Base-by-base conservation (phyloP, 345 rosid species). In the Erodium maritimum region DNA sequence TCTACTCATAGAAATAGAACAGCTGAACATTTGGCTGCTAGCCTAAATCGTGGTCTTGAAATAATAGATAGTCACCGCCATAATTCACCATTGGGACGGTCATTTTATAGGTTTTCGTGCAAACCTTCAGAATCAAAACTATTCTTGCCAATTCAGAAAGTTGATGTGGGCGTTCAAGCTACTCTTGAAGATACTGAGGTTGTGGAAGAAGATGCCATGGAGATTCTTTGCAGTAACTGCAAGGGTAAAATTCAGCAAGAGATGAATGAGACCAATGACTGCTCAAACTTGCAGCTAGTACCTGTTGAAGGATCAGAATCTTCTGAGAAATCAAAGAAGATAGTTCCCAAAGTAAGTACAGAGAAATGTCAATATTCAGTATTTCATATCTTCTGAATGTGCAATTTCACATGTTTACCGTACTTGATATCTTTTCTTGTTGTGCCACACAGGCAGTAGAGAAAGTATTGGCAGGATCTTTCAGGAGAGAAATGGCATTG, bases 401-500 rank as follows among this genome's bases (percentile, higher is more conserved):
- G 56, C 6, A 45, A 0, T 17, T 42, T 50, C 20, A 42, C 52
- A 55, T 58, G 57, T 46, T 55, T 55, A 3, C 14, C 37, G 7
- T 61, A 23, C 20, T 37, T 62, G 50, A 71, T 24, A 52, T 33
- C 17, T 50, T 21, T 59, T 55, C 16, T 55, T 18, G 4, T 20
- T 52, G 58, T 24, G 13, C 22, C 24, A 21, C 64, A 55, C 75
- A 94, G 99, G 97, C 99, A 55, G 96, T 90, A 67, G 87, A 84
- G 81, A 90, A 85, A 77, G 96, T 94, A 57, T 79, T 94, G 77
- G 87, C 96, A 24, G 97, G 96, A 69, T 87, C 99, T 46, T 87
- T 94, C 67, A 73, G 99, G 67, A 84, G 97, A 72, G 97, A 94
- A 81, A 94, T 94, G 97, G 99, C 96, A 69, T 66, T 90, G 56